Evolutionary conservation across 2,329 filamentous ascomycete genomes (phyloP), one percentile per base, ranked within the genome.

Genomic region (Aspergillus novofumigatus): DNA sequence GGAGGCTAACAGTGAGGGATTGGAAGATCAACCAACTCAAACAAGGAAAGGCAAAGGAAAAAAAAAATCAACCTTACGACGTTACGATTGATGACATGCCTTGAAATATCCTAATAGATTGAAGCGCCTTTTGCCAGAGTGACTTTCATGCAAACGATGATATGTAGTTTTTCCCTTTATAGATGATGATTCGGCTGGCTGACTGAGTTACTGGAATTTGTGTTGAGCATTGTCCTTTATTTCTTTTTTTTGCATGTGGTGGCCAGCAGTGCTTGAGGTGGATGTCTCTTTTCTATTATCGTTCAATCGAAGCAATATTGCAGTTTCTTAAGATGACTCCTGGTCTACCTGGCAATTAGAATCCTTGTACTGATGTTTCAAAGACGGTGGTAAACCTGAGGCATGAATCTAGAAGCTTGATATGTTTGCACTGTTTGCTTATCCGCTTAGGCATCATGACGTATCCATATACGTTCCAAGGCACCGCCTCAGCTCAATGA

Each of bases 21-120:
- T 20, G 26, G 17, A 42, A 28, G 21, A 41, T 32, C n/a, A 21
- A n/a, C 14, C 14, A 38, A 17, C 14, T 17, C 5, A 17, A 17
- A 38, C 14, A 42, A n/a, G 25, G n/a, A 53, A 21, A 10, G n/a
- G 45, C 38, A 56, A 38, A 54, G 25, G 28, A 3, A 28, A 23
- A 11, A n/a, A 32, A 42, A 11, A 45, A 41, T 3, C 49, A 20
- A 21, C 28, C 44, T 63, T 49, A 69, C 59, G 67, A 68, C 35
- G 55, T 64, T 62, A 70, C 54, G 67, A 68, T 41, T 68, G 61
- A 69, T 59, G 66, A 69, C 58, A 62, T 57, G 59, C 59, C 58
- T 54, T 49, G 53, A 60, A 63, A 62, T 63, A 58, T 23, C 57
- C 57, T 42, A 49, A 64, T 65, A 65, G 62, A 65, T 61, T 60